Evolutionary conservation across 1,284 basidiomycete genomes (phyloP), one percentile per base, ranked within the genome.

Genomic region (Hypsizygus ulmarius): DNA sequence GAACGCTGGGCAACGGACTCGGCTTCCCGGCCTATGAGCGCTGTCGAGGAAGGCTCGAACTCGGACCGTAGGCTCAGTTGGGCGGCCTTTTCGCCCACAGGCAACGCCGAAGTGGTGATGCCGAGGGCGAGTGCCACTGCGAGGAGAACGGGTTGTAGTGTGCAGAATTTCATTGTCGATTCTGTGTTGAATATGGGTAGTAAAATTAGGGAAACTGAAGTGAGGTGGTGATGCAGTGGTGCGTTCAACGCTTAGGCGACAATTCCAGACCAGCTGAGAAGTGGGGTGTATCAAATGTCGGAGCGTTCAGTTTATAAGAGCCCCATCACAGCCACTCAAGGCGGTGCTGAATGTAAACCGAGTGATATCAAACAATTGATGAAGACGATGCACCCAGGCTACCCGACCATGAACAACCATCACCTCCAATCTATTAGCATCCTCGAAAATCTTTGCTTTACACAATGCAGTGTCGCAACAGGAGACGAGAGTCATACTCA

Each of bases 191-290:
- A 25, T 27, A 21, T 14, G 9, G 12, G 21, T 33, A 37, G 16
- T 38, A 21, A 21, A 27, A 18, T 37, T 19, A 16, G 38, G 25
- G 19, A 15, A 4, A 19, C 37, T 19, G 33, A 40, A 16, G 43
- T 21, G 35, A 21, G 14, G 35, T 45, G 16, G 38, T 18, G 41
- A 21, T 35, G 18, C 7, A 34, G 47, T 19, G 49, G 39, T 44
- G 47, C 47, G 50, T 42, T 54, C 50, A 52, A 51, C 50, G 49
- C 52, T 51, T 30, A 43, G 37, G 44, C 25, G 30, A 48, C 39
- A 41, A 49, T 44, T 51, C 43, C 53, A 52, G 50, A 54, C 53
- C 53, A 52, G 50, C 50, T 54, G 50, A 52, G 45, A 54, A 52
- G 42, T 43, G 18, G 39, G 8, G 21, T 40, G 32, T 35, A 41